Base-by-base conservation (phyloP, 768 basidiomycete genomes). In the Suillus bovinus region DNA sequence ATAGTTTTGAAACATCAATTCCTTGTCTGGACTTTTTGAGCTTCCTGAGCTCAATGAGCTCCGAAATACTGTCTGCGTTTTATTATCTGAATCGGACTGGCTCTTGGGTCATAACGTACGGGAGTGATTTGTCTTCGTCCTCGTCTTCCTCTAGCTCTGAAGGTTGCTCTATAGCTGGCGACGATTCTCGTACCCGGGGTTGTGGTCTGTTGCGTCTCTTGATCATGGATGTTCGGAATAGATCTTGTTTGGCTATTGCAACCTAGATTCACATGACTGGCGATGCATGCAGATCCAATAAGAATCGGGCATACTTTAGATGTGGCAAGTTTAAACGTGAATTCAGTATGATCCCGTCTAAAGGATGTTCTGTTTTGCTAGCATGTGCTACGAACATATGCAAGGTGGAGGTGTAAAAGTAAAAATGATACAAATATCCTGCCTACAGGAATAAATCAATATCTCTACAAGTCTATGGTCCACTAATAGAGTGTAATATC, bases 1-100 rank as follows among this genome's bases (percentile, higher is more conserved):
- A 93, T 16, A 99, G 78, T 70, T 90, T 95, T 54, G 86, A 80
- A 1, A 86, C 83, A 67, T 97, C 94, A 57, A 99, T 97, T 2
- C 96, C 96, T 70, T 88, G 84, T 61, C 91, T 79, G 34, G 84
- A 71, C 69, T 84, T 87, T 58, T 87, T 83, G 31, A 96, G 77
- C 71, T 88, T 94, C 50, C 94, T 83, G 31, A 97, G 77, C 66
- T 94, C 90, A 46, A 96, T 84, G 20, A 99, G 82, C 59, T 96
- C 94, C 65, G 90, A 84, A 31, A 96, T 76, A 59, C 92, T 93
- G 63, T 52, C 50, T 55, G 31, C 44, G 39, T 55, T 55, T 44
- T 54, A 53, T 62, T 63, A 9, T 65, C 50, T 56, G 63, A 59
- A 59, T 60, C 55, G 27, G 41, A 44, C 58, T 5, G 20, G 27